Base-by-base conservation (phyloP, 768 basidiomycete genomes). In the Trametes coccinea region DNA sequence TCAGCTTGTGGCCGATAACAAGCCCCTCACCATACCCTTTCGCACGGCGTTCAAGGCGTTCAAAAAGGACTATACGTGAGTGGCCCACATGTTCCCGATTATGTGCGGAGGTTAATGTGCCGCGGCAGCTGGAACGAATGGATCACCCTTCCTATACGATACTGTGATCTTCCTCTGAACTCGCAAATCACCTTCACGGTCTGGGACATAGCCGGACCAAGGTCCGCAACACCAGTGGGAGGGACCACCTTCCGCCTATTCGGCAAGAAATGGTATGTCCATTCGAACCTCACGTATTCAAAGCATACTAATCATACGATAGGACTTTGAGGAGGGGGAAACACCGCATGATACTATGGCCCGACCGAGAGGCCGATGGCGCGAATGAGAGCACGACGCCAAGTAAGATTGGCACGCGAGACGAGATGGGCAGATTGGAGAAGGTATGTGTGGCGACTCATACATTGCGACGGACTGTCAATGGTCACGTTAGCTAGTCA, bases 371-470 rank as follows among this genome's bases (percentile, higher is more conserved):
- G 69, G 97, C 93, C 4, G 96, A 98, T 73, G 92, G 93, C 0
- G 87, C 87, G 0, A 79, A 83, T 27, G 88, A 96, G 45, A 83
- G 89, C 0, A 80, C 83, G 1, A 99, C 97, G 1, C 95, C 95
- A 0, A 96, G 93, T 72, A 98, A 97, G 69, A 71, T 88, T 16
- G 87, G 83, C 48, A 77, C 79, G 0, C 81, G 84, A 61, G 97
- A 99, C 69, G 97, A 98, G 74, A 95, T 96, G 92, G 97, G 95
- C 3, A 79, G 95, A 47, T 74, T 99, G 49, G 95, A 98, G 74
- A 93, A 93, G 84, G 93, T 91, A 46, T 31, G 77, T 67, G 14
- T 7, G 56, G 13, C 45, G 30, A 31, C 30, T 5, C 10, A 10
- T 48, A 16, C 13, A 17, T 11, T 33, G 33, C 39, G 14, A 48